Evolutionary conservation across 2,329 filamentous ascomycete species (phyloP).

Genomic region (Podosphaera fusca): DNA sequence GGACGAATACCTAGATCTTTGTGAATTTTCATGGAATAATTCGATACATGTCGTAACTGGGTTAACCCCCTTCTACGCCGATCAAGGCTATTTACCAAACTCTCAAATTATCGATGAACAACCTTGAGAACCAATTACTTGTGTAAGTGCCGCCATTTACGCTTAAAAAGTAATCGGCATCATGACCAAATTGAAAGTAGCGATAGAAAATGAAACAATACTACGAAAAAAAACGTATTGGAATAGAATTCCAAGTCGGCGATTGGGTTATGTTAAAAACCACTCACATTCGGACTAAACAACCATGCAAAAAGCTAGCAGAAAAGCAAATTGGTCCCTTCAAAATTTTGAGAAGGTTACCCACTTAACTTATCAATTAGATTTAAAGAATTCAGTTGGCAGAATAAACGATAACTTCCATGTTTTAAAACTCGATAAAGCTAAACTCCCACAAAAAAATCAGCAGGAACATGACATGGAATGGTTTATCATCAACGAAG

Average conservation of each 20-base stretch:
- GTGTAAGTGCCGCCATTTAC: background rate
- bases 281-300: background rate
- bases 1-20: background rate
- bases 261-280: no score
- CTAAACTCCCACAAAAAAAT: background rate
- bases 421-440: constrained; percentile 1
- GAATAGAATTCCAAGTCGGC: no score
- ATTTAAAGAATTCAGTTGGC: background rate
- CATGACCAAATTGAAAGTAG: background rate
- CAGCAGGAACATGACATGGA: background rate
- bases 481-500: background rate
- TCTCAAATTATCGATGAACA: background rate
- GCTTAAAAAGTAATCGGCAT: background rate
- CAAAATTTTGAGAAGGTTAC: background rate
- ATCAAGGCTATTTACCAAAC: background rate
- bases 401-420: constrained; percentile 2
- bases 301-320: background rate
- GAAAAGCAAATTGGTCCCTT: background rate
- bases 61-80: background rate
- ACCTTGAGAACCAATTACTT: background rate
- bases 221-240: no score
- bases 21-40: background rate
- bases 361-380: constrained; percentile 1
- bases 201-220: no score
- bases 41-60: background rate